Base-by-base conservation (phyloP, 1,284 basidiomycete genomes). In the Papiliotrema nemorosa region DNA sequence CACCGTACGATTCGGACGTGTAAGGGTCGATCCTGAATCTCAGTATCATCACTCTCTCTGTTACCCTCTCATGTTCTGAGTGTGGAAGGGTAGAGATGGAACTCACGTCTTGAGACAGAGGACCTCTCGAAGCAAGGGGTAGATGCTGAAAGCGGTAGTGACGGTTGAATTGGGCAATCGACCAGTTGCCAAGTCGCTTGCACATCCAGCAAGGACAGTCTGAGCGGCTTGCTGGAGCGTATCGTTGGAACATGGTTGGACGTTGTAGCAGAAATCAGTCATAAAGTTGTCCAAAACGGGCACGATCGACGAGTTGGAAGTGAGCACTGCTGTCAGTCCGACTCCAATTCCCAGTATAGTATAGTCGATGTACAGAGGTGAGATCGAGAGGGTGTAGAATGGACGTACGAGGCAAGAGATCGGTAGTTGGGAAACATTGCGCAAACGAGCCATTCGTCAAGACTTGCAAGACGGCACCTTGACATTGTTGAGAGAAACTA, bases 51-150 rank as follows among this genome's bases (percentile, higher is more conserved):
- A 14, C 9, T 14, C 29, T 7, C 29, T 31, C 14, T 31, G 29
- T 7, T 14, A 31, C 29, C 29, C 7, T 31, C 9, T 14, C 9
- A 38, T 33, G 43, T 42, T 6, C 27, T 20, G 22, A 33, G 22
- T 43, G 18, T 38, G 31, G 50, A 21, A 41, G 44, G 44, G 29
- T 34, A 10, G 4, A 16, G 21, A 42, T 16, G 6, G 14, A 47
- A 31, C 29, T 31, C 14, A 31, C 58, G 69, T 72, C 52, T 70
- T 66, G 54, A 71, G 57, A 41, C 72, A 75, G 14, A 62, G 47
- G 10, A 70, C 57, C 54, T 75, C 70, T 35, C 73, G 59, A 14
- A 66, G 60, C 16, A 68, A 50, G 2, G 67, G 68, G 57, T 71
- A 70, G n/a, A 57, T 39, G 43, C 42, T 36, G 41, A 67, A 57